A percentile compares a stretch with the other conserved stretches of the same genome.
Conservation (phyloP, 495 filamentous ascomycete species). For the Durotheca rogersii region DNA sequence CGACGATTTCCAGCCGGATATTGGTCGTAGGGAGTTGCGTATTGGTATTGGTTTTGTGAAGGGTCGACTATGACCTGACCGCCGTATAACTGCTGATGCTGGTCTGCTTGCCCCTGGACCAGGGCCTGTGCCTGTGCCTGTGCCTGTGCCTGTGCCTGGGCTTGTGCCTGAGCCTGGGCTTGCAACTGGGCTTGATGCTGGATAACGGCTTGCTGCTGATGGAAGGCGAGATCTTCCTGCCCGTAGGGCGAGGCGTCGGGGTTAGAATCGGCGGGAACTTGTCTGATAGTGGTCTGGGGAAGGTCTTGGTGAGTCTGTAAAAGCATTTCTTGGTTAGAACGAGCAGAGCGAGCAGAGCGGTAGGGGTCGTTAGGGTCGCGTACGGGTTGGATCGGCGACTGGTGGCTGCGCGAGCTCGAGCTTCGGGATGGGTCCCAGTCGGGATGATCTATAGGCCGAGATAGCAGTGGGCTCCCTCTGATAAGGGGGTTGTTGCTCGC, state of each 20-base stretch:
- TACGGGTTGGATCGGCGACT: constrained; percentile 47
- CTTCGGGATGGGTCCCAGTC: constrained; percentile 44
- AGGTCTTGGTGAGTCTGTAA: constrained; percentile 42
- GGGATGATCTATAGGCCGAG: constrained; percentile 41
- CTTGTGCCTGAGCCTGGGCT: constrained; percentile 26
- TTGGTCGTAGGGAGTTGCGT: constrained; percentile 37
- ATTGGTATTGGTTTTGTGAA: constrained; percentile 37
- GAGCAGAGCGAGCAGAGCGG: constrained; percentile 28
- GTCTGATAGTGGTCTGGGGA: constrained; percentile 43
- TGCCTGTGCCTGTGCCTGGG: constrained; percentile 23
- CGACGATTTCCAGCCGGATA: constrained; percentile 38
- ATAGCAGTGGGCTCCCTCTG: constrained; percentile 27
- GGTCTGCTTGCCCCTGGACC: constrained; percentile 31
- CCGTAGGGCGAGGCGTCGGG: constrained; percentile 42
- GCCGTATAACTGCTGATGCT: constrained; percentile 39
- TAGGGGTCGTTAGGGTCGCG: constrained; percentile 44
- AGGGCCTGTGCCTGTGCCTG: constrained; percentile 23
- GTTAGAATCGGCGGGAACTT: constrained; percentile 33
- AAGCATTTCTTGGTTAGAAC: constrained; percentile 42
- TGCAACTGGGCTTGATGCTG: constrained; percentile 43
- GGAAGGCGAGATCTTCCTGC: constrained; percentile 41
- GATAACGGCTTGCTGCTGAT: constrained; percentile 43
- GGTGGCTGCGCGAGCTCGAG: constrained; percentile 38
- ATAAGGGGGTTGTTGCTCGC: constrained; percentile 41
- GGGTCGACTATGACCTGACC: constrained; percentile 37